Conservation (phyloP, 2,329 filamentous ascomycete species). For the Aureobasidium zeae region DNA sequence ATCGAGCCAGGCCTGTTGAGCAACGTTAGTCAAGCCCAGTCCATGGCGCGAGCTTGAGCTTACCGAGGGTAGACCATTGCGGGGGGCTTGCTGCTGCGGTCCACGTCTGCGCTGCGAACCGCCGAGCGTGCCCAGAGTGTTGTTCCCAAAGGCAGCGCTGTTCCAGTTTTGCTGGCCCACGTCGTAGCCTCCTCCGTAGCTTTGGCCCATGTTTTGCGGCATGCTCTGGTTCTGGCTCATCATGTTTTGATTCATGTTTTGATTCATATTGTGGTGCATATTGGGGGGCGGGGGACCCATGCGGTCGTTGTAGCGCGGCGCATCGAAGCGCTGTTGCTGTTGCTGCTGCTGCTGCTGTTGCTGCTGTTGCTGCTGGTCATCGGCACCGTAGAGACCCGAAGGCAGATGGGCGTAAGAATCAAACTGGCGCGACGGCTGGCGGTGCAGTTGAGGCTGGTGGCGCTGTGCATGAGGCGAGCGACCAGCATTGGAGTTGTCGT, state of each 20-base stretch:
- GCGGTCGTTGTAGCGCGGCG: conserved; percentile 52
- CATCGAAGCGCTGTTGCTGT: conserved; percentile 39
- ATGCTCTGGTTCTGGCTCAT: conserved; percentile 27
- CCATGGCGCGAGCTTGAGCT: conserved; percentile 32
- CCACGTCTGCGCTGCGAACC: conserved; percentile 43
- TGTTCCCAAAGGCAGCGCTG: conserved; percentile 60
- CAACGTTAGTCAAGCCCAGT: conserved; percentile 11
- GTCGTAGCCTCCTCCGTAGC: conserved; percentile 61
- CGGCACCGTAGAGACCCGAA: conserved; percentile 58
- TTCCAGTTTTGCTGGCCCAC: conserved; percentile 70
- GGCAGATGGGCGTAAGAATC: conserved; percentile 57
- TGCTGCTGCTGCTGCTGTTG: too few relatives aligned
- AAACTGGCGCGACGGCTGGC: conserved; percentile 65
- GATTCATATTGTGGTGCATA: conserved; percentile 27
- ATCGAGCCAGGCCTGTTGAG: conserved; percentile 53
- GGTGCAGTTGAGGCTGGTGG: conserved; percentile 53
- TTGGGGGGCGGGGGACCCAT: conserved; percentile 46
- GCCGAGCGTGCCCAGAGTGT: conserved; percentile 30
- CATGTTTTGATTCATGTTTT: conserved; percentile 10
- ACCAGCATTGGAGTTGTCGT: conserved; percentile 56
- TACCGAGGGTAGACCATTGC: conserved; percentile 63
- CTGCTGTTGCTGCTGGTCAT: conserved; percentile 50
- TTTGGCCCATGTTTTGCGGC: too few relatives aligned
- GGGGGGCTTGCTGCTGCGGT: conserved; percentile 36
- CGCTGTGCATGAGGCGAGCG: conserved; percentile 69